Evolutionary conservation across 2,329 filamentous ascomycete genomes (phyloP), one percentile per base, ranked within the genome.

Genomic region (Trichoderma sp.): DNA sequence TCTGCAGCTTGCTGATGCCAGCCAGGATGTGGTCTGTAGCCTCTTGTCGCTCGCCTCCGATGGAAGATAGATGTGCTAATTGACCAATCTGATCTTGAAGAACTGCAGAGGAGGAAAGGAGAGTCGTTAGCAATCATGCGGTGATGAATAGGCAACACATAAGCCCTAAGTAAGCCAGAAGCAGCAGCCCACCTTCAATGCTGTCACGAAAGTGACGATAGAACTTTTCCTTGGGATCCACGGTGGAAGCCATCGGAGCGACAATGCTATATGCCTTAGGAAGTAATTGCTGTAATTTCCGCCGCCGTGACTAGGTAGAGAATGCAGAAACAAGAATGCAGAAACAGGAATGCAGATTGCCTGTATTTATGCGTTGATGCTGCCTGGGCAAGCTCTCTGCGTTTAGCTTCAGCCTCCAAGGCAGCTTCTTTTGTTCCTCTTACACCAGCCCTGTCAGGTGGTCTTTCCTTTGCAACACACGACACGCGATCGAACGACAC

Each of bases 131-230:
- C 53, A 11, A n/a, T 9, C 32, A 20, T 50, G 17, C 20, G 9
- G 32, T 30, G n/a, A n/a, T 69, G 15, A 61, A 64, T 53, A 28
- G 3, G 20, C 17, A 3, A 11, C 17, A 15, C 32, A 34, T 36
- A 57, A 26, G 7, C 13, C 17, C 34, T 15, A 36, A 32, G 28
- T 8, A 59, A n/a, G 17, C 28, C 57, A 59, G 9, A 20, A 34
- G 57, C n/a, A 59, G 23, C 28, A 23, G 76, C 84, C 80, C 83
- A 94, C 93, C 87, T 61, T 89, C 88, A 66, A 92, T 88, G 80
- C 93, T 91, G 76, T 90, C 87, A 75, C 93, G 91, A 78, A 97
- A 97, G 79, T 94, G 92, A 76, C 90, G 89, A 80, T 95, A 95
- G 84, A 97, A 97, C 47, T 89, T 89, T 78, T 95, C 91, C 75